Evolutionary conservation across 2,329 filamentous ascomycete species (phyloP), one percentile per base, ranked within the genome.

Genomic region (Pseudogymnoascus sp.): DNA sequence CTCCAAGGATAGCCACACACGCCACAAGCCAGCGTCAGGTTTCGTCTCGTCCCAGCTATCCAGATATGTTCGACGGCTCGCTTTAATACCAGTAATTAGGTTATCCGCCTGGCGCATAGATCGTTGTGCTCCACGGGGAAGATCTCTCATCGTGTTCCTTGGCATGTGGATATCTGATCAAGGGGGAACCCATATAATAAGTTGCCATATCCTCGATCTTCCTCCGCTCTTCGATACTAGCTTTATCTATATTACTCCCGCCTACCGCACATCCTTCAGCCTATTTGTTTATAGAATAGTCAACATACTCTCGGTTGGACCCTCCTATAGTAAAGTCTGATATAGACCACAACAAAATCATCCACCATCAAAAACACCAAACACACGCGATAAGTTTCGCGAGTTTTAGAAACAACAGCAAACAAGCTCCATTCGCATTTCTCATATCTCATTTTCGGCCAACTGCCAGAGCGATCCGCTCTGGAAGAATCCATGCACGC

Each of bases 401-500:
- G 41, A 66, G 63, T 63, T 66, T 63, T 65, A 62, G 64, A 68
- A 67, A 64, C 68, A 63, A 63, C 67, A 68, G 26, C 45, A 52
- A 52, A 30, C 65, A 64, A 66, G 61, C 59, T 62, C 61, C 62
- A 67, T 67, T 62, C 66, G 65, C 61, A 62, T 69, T 66, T 59
- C 66, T 61, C 57, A 80, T 71, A 77, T 82, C 71, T 81, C 81
- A 77, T 79, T 74, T 74, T 78, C 81, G 78, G 82, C 80, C 80
- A 79, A 81, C 84, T 84, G 84, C 83, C 82, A 84, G 84, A 82
- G 85, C 84, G 83, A 77, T 76, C 81, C 80, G 84, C 84, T 88
- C 85, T 88, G 84, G 85, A 83, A 83, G 83, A 80, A 83, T 82
- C 83, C 81, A 87, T 87, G 83, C 75, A 81, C 82, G 78, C 82